phyloP scores from a whole-genome alignment of 768 basidiomycete genomes.

The Termitomyces sp. region DNA sequence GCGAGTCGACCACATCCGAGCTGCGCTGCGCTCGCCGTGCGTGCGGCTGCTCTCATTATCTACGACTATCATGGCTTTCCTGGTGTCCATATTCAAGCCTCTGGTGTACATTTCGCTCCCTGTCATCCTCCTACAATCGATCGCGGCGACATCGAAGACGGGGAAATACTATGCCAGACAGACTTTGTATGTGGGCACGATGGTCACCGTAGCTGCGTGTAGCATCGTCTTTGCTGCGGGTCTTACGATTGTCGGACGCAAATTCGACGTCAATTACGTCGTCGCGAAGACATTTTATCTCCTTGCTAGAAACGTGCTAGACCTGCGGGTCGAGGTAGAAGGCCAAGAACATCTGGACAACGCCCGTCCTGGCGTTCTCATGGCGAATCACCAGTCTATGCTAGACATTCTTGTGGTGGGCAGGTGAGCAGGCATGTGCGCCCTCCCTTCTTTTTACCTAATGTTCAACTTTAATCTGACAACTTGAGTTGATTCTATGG shows the following conservation, averaged over 20 bases:
- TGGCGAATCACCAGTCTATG: slow-evolving; percentile 94
- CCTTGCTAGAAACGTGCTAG: slow-evolving; percentile 59
- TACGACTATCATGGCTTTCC: slow-evolving; percentile 51
- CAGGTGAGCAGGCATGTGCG: slow-evolving; percentile 45
- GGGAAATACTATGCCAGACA: slow-evolving; percentile 73
- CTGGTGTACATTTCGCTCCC: slow-evolving; percentile 79
- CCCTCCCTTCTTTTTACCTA: background rate
- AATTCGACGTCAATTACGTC: slow-evolving; percentile 77
- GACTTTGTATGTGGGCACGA: slow-evolving; percentile 67
- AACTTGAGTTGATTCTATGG: background rate
- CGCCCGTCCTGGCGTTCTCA: slow-evolving; percentile 68
- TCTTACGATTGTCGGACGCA: slow-evolving; percentile 62
- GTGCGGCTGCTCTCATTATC: background rate
- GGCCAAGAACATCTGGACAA: slow-evolving; percentile 77
- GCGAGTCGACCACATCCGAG: slow-evolving; percentile 12
- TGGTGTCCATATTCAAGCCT: slow-evolving; percentile 63
- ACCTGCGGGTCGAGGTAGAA: slow-evolving; percentile 73
- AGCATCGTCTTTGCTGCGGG: slow-evolving; percentile 66
- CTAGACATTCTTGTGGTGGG: slow-evolving; percentile 82
- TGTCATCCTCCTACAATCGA: slow-evolving; percentile 56
- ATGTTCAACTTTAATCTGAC: background rate
- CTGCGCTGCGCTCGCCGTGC: slow-evolving; percentile 12
- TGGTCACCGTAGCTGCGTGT: slow-evolving; percentile 69
- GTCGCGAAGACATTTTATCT: slow-evolving; percentile 84
- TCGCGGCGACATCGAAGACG: slow-evolving; percentile 51